phyloP scores from a whole-genome alignment of 2,329 filamentous ascomycete species.

The Ploettnerulaceae sp. region DNA sequence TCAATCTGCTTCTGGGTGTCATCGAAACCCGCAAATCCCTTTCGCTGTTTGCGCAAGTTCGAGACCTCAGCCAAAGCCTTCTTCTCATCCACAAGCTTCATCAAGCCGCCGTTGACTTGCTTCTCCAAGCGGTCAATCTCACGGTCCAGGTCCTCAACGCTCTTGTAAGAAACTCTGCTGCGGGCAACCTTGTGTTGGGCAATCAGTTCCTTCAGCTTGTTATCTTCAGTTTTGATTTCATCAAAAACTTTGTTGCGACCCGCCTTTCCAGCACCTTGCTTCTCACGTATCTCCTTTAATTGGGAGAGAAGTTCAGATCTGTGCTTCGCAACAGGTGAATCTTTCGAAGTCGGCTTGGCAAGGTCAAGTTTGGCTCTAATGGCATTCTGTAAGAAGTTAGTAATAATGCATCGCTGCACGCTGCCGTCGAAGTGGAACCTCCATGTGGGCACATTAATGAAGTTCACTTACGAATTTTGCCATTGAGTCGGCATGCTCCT shows the following conservation, averaged over 20 bases:
- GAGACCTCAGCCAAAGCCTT: slow-evolving; percentile 84
- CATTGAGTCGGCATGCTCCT: slow-evolving; percentile 75
- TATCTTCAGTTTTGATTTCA: slow-evolving; percentile 87
- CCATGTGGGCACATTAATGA: not conserved
- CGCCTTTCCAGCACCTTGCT: slow-evolving; percentile 84
- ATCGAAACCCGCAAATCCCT: slow-evolving; percentile 83
- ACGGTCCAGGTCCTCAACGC: slow-evolving; percentile 77
- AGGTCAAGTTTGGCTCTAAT: slow-evolving; percentile 85
- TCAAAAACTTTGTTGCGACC: slow-evolving; percentile 74
- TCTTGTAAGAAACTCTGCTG: slow-evolving; percentile 79
- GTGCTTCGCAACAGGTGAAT: slow-evolving; percentile 74
- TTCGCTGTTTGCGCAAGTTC: slow-evolving; percentile 79
- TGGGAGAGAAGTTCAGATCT: slow-evolving; percentile 81
- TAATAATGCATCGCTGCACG: slow-evolving; percentile 10
- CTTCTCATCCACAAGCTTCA: slow-evolving; percentile 97
- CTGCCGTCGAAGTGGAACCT: slow-evolving; percentile 5
- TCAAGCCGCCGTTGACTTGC: slow-evolving; percentile 80
- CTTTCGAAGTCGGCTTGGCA: slow-evolving; percentile 75
- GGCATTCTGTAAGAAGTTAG: slow-evolving; percentile 58
- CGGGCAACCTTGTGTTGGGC: slow-evolving; percentile 82
- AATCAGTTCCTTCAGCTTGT: slow-evolving; percentile 79
- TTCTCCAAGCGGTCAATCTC: slow-evolving; percentile 77
- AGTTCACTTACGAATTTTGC: slow-evolving; percentile 55
- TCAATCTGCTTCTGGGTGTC: slow-evolving; percentile 85
- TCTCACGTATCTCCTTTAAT: slow-evolving; percentile 75